Evolutionary conservation across 352 stramenopile species (phyloP), one percentile per base, ranked within the genome.

Genomic region (Aphanomyces stellatus): DNA sequence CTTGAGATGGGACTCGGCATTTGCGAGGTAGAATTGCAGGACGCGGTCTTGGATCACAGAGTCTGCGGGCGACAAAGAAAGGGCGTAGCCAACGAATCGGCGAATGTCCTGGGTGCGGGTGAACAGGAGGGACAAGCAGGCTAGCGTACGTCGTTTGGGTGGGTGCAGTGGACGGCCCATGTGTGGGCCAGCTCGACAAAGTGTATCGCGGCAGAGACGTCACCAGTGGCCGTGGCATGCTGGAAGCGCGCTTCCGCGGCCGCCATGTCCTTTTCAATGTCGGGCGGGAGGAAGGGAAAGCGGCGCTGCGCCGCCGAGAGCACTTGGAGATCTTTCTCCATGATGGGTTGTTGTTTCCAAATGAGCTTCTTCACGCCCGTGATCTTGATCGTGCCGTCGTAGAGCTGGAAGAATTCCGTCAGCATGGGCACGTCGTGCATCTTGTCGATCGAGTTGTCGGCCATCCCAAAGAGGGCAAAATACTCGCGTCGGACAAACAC

Each of bases 381-480:
- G 41, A 90, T 64, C 59, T 89, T 88, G 11, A 93, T 53, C 2
- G 82, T 88, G 41, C 85, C 85, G 71, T 93, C 85, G 61, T 93
- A 93, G 8, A 91, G 74, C 75, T 93, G 85, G 71, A 88, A 93
- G n/a, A 93, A 61, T 48, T 74, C 69, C 34, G 81, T 91, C 35
- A 72, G 78, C 82, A 91, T 93, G 28, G 79, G 74, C 40, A 78
- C 68, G 62, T 88, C 76, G 57, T 91, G 82, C 53, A 93, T 69
- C 43, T 68, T 74, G 65, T 90, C 78, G 41, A 89, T 88, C 11
- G 69, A 74, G 49, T 79, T 86, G 67, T 93, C 79, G 15, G 40
- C n/a, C 13, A 76, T 73, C 31, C 71, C 7, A 42, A 80, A 77
- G 2, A 75, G 60, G 22, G 19, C 11, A 22, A 72, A 71, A 27